Base-by-base conservation (phyloP, 495 filamentous ascomycete genomes). In the Tuber microsphaerosporum region DNA sequence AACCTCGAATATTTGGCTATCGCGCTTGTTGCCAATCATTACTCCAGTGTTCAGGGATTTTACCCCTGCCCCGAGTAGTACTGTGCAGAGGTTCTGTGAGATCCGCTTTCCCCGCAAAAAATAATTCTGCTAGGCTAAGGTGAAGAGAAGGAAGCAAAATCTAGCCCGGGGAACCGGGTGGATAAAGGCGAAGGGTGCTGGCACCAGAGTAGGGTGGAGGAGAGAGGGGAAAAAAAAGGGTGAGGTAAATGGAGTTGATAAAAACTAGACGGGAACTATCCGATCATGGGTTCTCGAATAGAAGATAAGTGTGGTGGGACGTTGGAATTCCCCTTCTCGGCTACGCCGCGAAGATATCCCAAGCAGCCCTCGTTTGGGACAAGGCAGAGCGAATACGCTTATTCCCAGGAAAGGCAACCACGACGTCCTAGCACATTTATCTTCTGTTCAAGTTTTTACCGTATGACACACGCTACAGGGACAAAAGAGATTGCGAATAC, bases 381-480 rank as follows among this genome's bases (percentile, higher is more conserved):
- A 61, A 26, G 10, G 26, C 56, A 51, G 48, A 44, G 19, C 17
- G 65, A 78, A 43, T 45, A 65, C 76, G 71, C 61, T 68, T 3
- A 61, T 56, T 56, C 9, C 20, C 48, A 56, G 48, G 48, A 56
- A 20, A n/a, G 22, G 8, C 48, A 56, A 56, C 48, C 8, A 12
- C 34, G 6, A 48, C 17, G 41, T 14, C 42, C 17, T 73, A 70
- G 71, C n/a, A 51, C 1, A 69, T 43, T 72, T 39, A 71, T 61
- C 69, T 34, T 34, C 8, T 43, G 34, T 20, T 34, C 34, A 69
- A 74, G n/a, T 26, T 26, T 26, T 61, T 43, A 43, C 42, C 42
- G 3, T 43, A 43, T 43, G 10, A 2, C 4, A 14, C 26, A 61
- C 4, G 4, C 45, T 61, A 26, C 2, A 0, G n/a, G n/a, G 22